Base-by-base conservation (phyloP, 495 filamentous ascomycete species). In the Talaromyces stipitatus region DNA sequence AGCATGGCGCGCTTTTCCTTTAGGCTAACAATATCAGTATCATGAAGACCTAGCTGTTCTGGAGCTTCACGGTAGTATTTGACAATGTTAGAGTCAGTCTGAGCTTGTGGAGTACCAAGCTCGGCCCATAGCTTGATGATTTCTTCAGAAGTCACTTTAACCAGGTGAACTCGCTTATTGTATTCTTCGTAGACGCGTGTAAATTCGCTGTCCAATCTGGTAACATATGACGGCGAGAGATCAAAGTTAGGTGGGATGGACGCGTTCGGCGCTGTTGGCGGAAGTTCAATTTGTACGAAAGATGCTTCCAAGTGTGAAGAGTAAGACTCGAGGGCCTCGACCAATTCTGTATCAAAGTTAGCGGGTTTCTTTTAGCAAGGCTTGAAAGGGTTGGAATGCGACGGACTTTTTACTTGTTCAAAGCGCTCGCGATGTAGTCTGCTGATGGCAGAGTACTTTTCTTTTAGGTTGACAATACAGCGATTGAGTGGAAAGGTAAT, bases 71-170 rank as follows among this genome's bases (percentile, higher is more conserved):
- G 87, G 61, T 94, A 92, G 63, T 84, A 84, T 64, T 96, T 88
- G 47, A 99, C 85, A 58, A 99, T 92, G 18, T 78, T 77, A 43
- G 75, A 78, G 64, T 97, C 94, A n/a, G 90, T 92, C 65, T 97
- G 92, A 14, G 86, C 89, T 67, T 92, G 90, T 2, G 94, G 90
- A 8, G 86, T 92, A 23, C 95, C 94, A 18, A 99, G 80, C 65
- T 99, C 94, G 1, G 90, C 90, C 91, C 94, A 99, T 2, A 97
- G 79, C 62, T 87, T 87, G 66, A 99, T 91, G 52, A 96, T 91
- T 48, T 95, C 85, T 59, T 95, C 89, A 3, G 83, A 82, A 0
- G 90, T 69, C 9, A 82, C 69, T 66, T 87, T 82, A n/a, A 97
- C 91, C 3, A 79, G 83, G 2, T 78, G 77, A 23, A 95, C 72